Percentiles rank a stretch among this genome's conserved stretches.
Conservation (phyloP, 495 filamentous ascomycete genomes). For the Aspergillus avenaceus region DNA sequence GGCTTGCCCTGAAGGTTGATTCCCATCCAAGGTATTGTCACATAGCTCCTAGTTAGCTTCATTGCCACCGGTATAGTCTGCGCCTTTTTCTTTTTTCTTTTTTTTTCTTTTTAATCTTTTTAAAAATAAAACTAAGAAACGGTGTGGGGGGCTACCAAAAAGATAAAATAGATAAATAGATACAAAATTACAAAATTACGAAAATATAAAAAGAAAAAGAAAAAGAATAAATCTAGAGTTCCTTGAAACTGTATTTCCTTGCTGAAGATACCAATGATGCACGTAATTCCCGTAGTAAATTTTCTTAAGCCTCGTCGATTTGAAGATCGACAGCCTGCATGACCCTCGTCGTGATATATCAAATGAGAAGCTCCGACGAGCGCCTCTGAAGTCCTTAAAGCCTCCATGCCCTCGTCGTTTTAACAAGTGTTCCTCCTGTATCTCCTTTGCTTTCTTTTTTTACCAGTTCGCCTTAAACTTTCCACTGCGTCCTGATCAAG, state of each 20-base stretch:
- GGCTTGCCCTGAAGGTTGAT: not conserved
- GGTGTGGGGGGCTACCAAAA: not conserved
- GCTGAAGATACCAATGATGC: conserved; percentile 9
- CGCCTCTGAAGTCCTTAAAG: conserved; percentile 36
- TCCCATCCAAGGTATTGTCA: conserved; percentile 4
- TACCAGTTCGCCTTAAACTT: conserved; percentile 13
- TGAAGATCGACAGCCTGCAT: conserved; percentile 45
- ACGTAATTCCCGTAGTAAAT: conserved; percentile 15
- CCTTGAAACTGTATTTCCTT: conserved; percentile 3
- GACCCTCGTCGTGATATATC: conserved; percentile 47
- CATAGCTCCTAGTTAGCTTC: conserved; percentile 6
- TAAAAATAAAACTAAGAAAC: conserved; percentile 6
- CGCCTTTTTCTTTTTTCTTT: conserved; percentile 1
- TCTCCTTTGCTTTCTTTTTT: conserved; percentile 23
- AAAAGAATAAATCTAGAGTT: no score
- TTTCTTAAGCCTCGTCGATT: conserved; percentile 22
- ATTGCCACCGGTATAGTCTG: conserved; percentile 9
- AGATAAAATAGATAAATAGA: not conserved
- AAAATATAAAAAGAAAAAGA: no score
- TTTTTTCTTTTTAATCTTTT: conserved; percentile 12
- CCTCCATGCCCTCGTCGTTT: conserved; percentile 27
- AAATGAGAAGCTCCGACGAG: conserved; percentile 51
- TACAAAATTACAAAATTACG: no score
- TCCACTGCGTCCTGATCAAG: not conserved
- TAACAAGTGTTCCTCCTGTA: conserved; percentile 25